Evolutionary conservation across 2,329 filamentous ascomycete genomes (phyloP), one percentile per base, ranked within the genome.

Genomic region (Colletotrichum sp.): DNA sequence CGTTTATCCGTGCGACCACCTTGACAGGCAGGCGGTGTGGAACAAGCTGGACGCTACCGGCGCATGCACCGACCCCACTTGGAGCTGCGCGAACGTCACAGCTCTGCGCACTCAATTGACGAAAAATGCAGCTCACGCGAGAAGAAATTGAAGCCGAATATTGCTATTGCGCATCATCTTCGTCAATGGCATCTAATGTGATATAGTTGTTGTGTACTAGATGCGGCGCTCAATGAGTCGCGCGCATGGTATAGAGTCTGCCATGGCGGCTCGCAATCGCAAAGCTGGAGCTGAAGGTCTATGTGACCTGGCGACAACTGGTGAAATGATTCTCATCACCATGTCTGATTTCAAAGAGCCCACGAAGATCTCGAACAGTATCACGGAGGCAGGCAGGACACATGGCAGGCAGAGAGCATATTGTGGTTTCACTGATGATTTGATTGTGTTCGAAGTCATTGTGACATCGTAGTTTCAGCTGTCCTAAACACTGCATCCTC

Each of bases 401-500:
- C 16, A 18, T 39, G 2, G 7, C 4, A 39, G 16, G 5, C 36
- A 39, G 16, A 9, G 24, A 10, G 7, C 13, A 9, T 26, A 2
- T 15, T 3, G 18, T 69, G 66, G 57, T 67, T 76, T 76, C 70
- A 76, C 71, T 76, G 65, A 63, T 75, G 36, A 63, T 70, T 73
- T 73, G 59, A 76, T 76, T 75, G 43, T 72, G 8, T 52, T 52
- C 43, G 43, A 52, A 52, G 43, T 60, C 28, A 34, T 36, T 63
- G 59, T 43, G 74, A 74, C 71, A 70, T 68, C 59, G 65, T 74
- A 21, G 43, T 52, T 52, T 52, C 43, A 65, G 64, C 48, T 34
- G 57, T 66, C 65, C 24, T 76, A 76, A 74, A 76, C 71, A 76
- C 70, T 57, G 71, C 74, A 16, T 76, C 71, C 74, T 76, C 74